These are phyloP conservation scores for Ophiostoma sp. DNA, from an alignment of 2,329 filamentous ascomycete species.

Conservation along the genomic window DNA sequence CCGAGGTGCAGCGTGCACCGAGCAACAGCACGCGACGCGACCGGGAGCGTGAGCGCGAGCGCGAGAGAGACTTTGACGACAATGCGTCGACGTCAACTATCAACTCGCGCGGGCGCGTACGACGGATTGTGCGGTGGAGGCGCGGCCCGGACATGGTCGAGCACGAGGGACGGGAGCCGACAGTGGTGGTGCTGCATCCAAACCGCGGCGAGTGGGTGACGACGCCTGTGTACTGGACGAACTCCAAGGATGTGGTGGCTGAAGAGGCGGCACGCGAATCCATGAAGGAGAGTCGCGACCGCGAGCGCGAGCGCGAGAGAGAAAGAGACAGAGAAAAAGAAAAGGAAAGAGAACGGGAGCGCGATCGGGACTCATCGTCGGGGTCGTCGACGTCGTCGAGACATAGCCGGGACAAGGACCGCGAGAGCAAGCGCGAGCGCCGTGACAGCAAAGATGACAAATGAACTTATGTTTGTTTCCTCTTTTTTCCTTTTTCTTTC, in stretches of 20 bases:
- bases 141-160: conserved; percentile 22
- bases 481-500: neutral
- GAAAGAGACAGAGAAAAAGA: neutral
- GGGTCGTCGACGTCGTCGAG: neutral
- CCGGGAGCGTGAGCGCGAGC: neutral
- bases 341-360: neutral
- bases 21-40: conserved; percentile 18
- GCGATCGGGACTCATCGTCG: neutral
- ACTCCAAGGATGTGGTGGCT: conserved; percentile 10
- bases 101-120: conserved; percentile 19
- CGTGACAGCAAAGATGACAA: conserved; percentile 6
- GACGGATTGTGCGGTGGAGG: conserved; percentile 25
- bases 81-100: conserved; percentile 16
- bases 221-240: conserved; percentile 25
- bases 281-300: neutral
- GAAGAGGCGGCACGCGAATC: conserved; percentile 4
- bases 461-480: neutral
- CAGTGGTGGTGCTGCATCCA: conserved; percentile 27
- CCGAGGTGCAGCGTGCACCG: conserved; percentile 24
- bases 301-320: neutral
- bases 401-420: conserved; percentile 1
- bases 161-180: conserved; percentile 26
- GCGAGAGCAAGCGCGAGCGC: neutral
- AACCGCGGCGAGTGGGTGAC: conserved; percentile 28
- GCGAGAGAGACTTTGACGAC: conserved; percentile 16